Percentiles rank a stretch among this genome's conserved stretches.
phyloP scores from a whole-genome alignment of 2,329 filamentous ascomycete genomes.

The Ophiocordyceps camponoti-leonardi region DNA sequence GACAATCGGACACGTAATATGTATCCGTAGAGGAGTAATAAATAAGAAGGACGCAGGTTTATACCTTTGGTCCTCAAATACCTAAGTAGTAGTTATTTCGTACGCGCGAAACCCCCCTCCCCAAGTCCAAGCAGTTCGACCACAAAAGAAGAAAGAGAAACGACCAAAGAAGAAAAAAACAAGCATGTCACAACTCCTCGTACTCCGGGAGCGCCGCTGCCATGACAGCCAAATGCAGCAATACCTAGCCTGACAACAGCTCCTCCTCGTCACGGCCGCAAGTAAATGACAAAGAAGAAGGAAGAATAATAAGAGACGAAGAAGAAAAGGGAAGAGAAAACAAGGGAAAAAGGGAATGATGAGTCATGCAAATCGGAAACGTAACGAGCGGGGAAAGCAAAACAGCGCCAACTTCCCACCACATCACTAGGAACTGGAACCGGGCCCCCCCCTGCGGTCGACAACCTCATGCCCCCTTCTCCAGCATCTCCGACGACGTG shows the following conservation, averaged over 20 bases:
- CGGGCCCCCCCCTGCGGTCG: not conserved
- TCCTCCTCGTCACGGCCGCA: not conserved
- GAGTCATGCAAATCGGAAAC: constrained; percentile 8
- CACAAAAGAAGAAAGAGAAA: not conserved
- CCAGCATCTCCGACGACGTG: not conserved
- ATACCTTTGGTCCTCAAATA: not conserved
- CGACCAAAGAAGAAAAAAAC: not conserved
- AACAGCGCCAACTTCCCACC: not conserved
- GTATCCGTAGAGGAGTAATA: too few relatives aligned
- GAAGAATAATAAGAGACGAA: constrained; percentile 3
- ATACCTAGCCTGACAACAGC: not conserved
- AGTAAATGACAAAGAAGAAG: not conserved
- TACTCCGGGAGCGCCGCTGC: constrained; percentile 13
- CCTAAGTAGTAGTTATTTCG: not conserved
- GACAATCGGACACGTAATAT: not conserved
- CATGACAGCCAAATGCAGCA: constrained; percentile 8
- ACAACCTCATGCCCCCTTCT: not conserved
- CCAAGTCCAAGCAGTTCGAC: not conserved
- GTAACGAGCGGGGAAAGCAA: constrained; percentile 3
- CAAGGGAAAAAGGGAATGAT: not conserved
- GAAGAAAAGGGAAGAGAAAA: constrained; percentile 1
- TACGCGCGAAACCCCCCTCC: not conserved
- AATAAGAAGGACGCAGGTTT: too few relatives aligned
- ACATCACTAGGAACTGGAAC: not conserved
- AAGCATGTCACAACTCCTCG: constrained; percentile 8